Evolutionary conservation across 495 filamentous ascomycete species (phyloP), one percentile per base, ranked within the genome.

Genomic region (Daldinia vernicosa): DNA sequence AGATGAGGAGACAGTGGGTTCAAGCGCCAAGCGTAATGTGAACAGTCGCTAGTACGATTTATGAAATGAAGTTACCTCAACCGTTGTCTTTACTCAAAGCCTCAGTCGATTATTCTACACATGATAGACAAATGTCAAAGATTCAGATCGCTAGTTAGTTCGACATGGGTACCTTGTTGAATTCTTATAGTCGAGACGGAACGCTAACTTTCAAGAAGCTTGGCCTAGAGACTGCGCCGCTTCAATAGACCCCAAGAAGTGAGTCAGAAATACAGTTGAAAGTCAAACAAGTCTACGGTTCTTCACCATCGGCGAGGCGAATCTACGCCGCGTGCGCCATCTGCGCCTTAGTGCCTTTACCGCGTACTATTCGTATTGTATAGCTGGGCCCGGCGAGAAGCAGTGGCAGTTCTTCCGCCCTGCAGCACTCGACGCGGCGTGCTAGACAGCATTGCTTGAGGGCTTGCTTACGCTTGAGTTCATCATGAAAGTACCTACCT

Each of bases 351-450:
- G 5, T 15, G 55, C 56, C 19, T 40, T 1, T 0, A 70, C 67
- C 0, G 14, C 2, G 14, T 60, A 50, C n/a, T 59, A 37, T 17
- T 27, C 22, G 12, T 65, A 65, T 24, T 5, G 19, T 8, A 39
- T 61, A 27, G 47, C 61, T 1, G 9, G 19, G 2, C 60, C 45
- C n/a, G 60, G 43, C 33, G 67, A 70, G 43, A 0, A 8, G 43
- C 53, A 70, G 62, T 50, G 37, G 39, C 11, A 33, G 54, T 66
- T 70, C 50, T 70, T 70, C 57, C 47, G 47, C 1, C 43, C 67
- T 0, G 45, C 62, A 27, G 39, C 33, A 8, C 7, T 22, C 3
- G 50, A 66, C 15, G 26, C 28, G 27, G 15, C 11, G 28, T 12
- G 4, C 5, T 70, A 62, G 61, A 6, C 1, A 1, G 67, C 62